Percentiles rank a stretch among this genome's conserved stretches.
Evolutionary conservation across 148 eudicot species (phyloP).

Genomic region (Camellia granthamiana): DNA sequence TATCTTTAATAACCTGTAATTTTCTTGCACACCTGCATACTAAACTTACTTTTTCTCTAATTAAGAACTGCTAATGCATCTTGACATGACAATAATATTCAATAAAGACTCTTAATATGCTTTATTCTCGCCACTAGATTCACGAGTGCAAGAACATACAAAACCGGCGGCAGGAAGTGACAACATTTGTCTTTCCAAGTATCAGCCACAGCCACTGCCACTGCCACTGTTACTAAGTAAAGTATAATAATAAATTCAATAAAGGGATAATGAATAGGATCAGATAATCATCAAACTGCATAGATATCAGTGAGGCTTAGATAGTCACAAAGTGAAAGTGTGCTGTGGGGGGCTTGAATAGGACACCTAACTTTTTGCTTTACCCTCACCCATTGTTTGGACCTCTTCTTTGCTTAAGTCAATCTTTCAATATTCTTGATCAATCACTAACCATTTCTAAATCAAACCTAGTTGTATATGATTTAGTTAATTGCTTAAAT

Average conservation of each 20-base stretch:
- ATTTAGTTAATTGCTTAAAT: no score
- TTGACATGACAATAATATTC: neutral
- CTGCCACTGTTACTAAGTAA: no score
- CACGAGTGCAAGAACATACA: neutral
- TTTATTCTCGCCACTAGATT: neutral
- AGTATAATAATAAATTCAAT: neutral
- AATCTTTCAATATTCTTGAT: no score
- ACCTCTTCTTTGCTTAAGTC: no score
- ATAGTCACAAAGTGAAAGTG: no score
- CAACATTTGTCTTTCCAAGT: neutral
- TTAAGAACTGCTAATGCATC: neutral
- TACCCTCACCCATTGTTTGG: no score
- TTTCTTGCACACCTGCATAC: neutral
- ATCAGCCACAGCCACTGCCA: neutral
- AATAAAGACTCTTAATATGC: constrained; percentile 19
- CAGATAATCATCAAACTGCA: neutral
- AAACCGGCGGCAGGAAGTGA: neutral
- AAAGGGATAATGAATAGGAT: no score
- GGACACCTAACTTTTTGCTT: no score
- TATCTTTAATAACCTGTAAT: neutral
- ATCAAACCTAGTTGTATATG: no score
- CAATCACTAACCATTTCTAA: no score
- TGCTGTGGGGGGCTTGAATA: no score
- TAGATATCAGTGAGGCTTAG: no score
- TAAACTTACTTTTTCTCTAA: neutral